phyloP scores from a whole-genome alignment of 129 eudicot genomes.

The Tagetes patula region DNA sequence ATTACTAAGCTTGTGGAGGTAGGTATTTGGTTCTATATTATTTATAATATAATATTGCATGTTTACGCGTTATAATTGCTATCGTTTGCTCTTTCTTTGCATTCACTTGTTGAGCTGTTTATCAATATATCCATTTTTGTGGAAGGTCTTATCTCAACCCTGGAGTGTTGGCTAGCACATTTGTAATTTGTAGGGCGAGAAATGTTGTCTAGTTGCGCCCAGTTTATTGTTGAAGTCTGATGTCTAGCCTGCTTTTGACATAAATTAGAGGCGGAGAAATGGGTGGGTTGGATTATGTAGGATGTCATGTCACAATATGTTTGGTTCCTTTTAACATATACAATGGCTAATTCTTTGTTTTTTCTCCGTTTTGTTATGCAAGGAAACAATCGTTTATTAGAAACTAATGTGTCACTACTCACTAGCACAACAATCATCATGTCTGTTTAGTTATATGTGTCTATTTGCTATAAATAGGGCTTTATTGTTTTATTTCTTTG shows the following conservation, averaged over 20 bases:
- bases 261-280: not conserved
- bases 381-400: not conserved
- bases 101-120: not conserved
- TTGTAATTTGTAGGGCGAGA: not conserved
- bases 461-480: not conserved
- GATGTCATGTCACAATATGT: not conserved
- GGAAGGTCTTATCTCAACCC: not conserved
- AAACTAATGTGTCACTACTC: not conserved
- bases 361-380: not conserved
- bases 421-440: not conserved
- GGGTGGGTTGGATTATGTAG: not conserved
- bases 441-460: conserved; percentile 8
- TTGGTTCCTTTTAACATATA: not conserved
- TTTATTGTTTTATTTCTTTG: not conserved
- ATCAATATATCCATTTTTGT: not conserved
- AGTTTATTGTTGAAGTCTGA: not conserved
- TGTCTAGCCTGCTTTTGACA: not conserved
- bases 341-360: not conserved
- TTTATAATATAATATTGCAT: conserved; percentile 15
- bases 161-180: not conserved
- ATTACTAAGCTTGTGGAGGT: conserved; percentile 82
- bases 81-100: not conserved
- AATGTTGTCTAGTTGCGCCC: not conserved
- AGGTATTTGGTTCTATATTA: conserved; percentile 14
- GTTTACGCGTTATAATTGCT: conserved; percentile 9